A percentile compares a stretch with the other conserved stretches of the same genome.
phyloP scores from a whole-genome alignment of 2,329 filamentous ascomycete genomes.

The Cyphellophora europaea region DNA sequence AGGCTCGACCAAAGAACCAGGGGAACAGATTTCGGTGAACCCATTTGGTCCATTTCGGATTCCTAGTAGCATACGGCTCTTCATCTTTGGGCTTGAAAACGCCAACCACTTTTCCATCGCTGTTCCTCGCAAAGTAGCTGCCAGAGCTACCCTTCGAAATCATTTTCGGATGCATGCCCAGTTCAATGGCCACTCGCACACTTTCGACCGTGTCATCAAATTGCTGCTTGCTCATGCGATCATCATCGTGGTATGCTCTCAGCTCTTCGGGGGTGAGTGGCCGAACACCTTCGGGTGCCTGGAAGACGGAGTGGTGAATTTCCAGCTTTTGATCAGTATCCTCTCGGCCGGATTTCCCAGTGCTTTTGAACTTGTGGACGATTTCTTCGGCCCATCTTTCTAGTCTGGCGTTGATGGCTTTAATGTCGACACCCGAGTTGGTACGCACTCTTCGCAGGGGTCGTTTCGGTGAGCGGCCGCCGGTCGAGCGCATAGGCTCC shows the following conservation, averaged over 20 bases:
- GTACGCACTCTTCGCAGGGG: slow-evolving; percentile 50
- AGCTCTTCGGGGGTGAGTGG: slow-evolving; percentile 69
- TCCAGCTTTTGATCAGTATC: slow-evolving; percentile 79
- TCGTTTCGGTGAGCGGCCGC: slow-evolving; percentile 28
- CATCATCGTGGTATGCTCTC: slow-evolving; percentile 48
- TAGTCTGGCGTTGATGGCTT: slow-evolving; percentile 90
- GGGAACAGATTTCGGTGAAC: slow-evolving; percentile 96
- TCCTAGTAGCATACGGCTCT: slow-evolving; percentile 91
- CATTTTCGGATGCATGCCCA: slow-evolving; percentile 87
- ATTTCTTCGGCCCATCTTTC: slow-evolving; percentile 98
- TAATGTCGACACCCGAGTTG: slow-evolving; percentile 90
- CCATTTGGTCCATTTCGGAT: slow-evolving; percentile 99
- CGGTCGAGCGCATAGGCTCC: slow-evolving; percentile 48
- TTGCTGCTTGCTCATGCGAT: slow-evolving; percentile 64
- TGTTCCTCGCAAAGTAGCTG: slow-evolving; percentile 92
- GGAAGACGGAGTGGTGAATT: slow-evolving; percentile 96
- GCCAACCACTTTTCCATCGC: slow-evolving; percentile 85
- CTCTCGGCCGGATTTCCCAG: slow-evolving; percentile 62
- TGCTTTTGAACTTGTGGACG: slow-evolving; percentile 88
- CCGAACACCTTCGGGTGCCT: slow-evolving; percentile 77
- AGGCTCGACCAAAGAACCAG: slow-evolving; percentile 91
- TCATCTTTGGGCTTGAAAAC: slow-evolving; percentile 99
- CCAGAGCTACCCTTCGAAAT: slow-evolving; percentile 96
- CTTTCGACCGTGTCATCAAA: slow-evolving; percentile 87
- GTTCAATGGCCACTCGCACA: slow-evolving; percentile 79